Conservation (phyloP, 257 asterid species). For the Cordia subcordata region DNA sequence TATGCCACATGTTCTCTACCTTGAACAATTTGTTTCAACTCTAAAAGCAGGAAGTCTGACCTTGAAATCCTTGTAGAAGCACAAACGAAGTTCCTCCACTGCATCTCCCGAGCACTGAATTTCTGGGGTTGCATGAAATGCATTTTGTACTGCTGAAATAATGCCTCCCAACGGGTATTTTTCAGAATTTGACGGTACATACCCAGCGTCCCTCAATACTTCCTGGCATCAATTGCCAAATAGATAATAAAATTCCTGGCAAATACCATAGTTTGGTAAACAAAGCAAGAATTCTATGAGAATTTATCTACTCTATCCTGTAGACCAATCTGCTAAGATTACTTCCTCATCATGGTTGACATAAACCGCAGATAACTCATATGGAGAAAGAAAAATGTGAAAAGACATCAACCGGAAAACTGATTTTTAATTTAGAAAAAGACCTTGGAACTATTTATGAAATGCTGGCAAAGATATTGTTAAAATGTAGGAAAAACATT, state of each 20-base stretch:
- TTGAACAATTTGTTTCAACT: neutral
- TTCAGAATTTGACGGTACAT: constrained; percentile 79
- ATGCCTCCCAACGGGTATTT: constrained; percentile 84
- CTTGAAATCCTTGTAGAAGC: constrained; percentile 87
- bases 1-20: no score
- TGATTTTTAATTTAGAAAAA: no score
- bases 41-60: constrained; percentile 29
- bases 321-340: no score
- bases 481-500: no score
- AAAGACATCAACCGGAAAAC: no score
- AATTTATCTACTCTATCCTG: no score
- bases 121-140: constrained; percentile 74
- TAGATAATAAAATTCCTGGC: neutral
- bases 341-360: no score
- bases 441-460: no score
- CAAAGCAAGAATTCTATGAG: neutral
- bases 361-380: no score
- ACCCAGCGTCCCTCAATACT: constrained; percentile 68
- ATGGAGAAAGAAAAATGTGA: no score
- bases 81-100: constrained; percentile 66
- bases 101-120: constrained; percentile 66
- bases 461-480: no score
- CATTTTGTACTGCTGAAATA: constrained; percentile 74
- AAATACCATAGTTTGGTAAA: neutral
- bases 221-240: constrained; percentile 35